phyloP scores from a whole-genome alignment of 495 filamentous ascomycete genomes.

The Pyrenopolyporus hunteri region DNA sequence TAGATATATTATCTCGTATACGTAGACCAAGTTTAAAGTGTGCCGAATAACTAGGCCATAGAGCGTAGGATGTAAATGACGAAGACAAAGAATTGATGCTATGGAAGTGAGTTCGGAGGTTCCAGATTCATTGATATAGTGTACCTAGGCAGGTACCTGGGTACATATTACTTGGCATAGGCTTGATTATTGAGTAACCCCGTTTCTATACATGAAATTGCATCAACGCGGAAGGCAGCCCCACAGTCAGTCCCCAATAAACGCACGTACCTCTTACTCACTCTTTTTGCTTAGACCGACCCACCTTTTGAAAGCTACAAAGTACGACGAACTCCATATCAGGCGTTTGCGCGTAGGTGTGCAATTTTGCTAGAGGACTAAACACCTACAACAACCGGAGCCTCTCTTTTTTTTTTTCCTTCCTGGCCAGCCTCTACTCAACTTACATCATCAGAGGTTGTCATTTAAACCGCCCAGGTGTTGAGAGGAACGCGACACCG shows the following conservation, averaged over 20 bases:
- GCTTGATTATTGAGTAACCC: not conserved
- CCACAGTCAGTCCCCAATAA: not conserved
- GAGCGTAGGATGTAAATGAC: too few species aligned
- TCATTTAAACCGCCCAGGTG: not conserved
- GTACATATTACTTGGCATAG: not conserved
- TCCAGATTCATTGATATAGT: too few species aligned
- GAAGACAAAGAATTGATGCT: too few species aligned
- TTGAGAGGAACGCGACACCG: conserved; percentile 5
- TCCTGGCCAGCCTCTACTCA: conserved; percentile 2
- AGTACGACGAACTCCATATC: conserved; percentile 21
- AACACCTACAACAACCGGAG: conserved; percentile 6
- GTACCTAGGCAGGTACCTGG: not conserved
- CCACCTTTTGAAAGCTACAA: conserved; percentile 17
- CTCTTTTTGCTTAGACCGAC: conserved; percentile 14
- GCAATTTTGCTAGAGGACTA: conserved; percentile 26
- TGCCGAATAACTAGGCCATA: too few species aligned
- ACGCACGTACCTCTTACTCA: not conserved
- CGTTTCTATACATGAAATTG: not conserved
- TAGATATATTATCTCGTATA: conserved; percentile 6
- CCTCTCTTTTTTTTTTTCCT: not conserved
- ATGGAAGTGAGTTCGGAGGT: too few species aligned
- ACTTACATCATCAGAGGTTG: conserved; percentile 9
- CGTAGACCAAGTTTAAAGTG: too few species aligned
- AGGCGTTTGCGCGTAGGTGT: conserved; percentile 28
- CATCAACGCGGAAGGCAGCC: not conserved